These are phyloP conservation scores for Teratosphaeria destructans DNA, from an alignment of 2,329 filamentous ascomycete genomes.

Conservation along the genomic window DNA sequence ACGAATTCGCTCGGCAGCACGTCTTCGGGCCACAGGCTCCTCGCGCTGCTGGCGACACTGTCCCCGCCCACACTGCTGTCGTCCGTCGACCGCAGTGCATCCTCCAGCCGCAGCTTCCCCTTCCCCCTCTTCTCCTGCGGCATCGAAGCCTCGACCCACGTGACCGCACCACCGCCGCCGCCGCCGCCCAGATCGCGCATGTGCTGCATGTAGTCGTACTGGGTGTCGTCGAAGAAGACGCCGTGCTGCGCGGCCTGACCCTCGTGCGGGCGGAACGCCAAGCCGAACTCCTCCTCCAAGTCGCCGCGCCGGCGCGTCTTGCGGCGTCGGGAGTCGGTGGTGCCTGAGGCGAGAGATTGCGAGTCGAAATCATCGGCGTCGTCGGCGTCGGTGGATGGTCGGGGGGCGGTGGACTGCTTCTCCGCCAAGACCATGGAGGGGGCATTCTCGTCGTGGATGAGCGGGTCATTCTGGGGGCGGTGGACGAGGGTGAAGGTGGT, in stretches of 20 bases:
- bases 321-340: conserved; percentile 15
- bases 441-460: conserved; percentile 83
- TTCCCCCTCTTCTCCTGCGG: conserved; percentile 43
- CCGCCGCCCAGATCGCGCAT: conserved; percentile 66
- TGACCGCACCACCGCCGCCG: conserved; percentile 55
- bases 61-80: conserved; percentile 32
- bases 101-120: conserved; percentile 68
- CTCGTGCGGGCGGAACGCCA: conserved; percentile 71
- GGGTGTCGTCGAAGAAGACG: conserved; percentile 86
- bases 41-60: conserved; percentile 28
- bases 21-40: conserved; percentile 55
- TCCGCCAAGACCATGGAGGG: conserved; percentile 84
- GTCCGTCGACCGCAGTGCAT: conserved; percentile 57
- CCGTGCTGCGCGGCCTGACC: conserved; percentile 92
- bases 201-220: conserved; percentile 99
- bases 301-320: conserved; percentile 49
- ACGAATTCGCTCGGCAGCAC: conserved; percentile 72
- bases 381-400: too few relatives aligned
- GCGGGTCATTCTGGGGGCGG: conserved; percentile 91
- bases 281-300: conserved; percentile 63
- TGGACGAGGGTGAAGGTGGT: conserved; percentile 91
- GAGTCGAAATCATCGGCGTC: conserved; percentile 10
- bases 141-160: conserved; percentile 65
- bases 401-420: conserved; percentile 8
- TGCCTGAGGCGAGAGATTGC: conserved; percentile 28